Evolutionary conservation across 2,329 filamentous ascomycete genomes (phyloP), one percentile per base, ranked within the genome.

Genomic region (Microcera coccophila): DNA sequence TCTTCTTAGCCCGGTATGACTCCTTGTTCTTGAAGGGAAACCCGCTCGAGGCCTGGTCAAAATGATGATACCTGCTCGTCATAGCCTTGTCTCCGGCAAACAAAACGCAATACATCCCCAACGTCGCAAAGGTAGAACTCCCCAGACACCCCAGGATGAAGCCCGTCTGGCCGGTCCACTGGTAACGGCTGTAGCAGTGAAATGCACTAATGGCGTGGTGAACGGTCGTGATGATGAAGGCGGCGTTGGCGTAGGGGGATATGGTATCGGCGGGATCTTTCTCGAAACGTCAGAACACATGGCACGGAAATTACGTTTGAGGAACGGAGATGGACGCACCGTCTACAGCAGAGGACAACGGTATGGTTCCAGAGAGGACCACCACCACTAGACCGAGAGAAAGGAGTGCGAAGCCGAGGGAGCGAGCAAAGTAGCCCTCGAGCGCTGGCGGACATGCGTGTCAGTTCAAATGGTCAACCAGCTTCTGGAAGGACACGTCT

Each of bases 391-490:
- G 59, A 22, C 80, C 81, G 20, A 91, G 67, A 9, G 80, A 69
- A 17, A 90, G 69, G 34, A 89, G 74, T 21, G 81, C 70, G 43
- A 90, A 70, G 49, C 84, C 87, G 2, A 89, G 74, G 20, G 76
- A 79, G 32, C 86, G 84, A 39, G 81, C 81, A 62, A 90, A 82
- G 73, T 91, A 91, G 42, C 78, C 67, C 64, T 90, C 85, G 22
- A 88, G 71, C 18, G 47, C 57, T 59, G 35, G 67, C 2, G 5
- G n/a, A 9, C 10, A 16, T 41, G 26, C 12, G 33, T 32, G 16
- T 24, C n/a, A n/a, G n/a, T n/a, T n/a, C n/a, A 3, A 38, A 17
- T 7, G n/a, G 16, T 28, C 14, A 38, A 16, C 17, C 5, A 29
- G 7, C 20, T 3, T 16, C 19, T 16, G 31, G 16, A 9, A 20